Evolutionary conservation across 176 grass and related monocot genomes (phyloP), one percentile per base, ranked within the genome.

Genomic region (Oryza nivara): DNA sequence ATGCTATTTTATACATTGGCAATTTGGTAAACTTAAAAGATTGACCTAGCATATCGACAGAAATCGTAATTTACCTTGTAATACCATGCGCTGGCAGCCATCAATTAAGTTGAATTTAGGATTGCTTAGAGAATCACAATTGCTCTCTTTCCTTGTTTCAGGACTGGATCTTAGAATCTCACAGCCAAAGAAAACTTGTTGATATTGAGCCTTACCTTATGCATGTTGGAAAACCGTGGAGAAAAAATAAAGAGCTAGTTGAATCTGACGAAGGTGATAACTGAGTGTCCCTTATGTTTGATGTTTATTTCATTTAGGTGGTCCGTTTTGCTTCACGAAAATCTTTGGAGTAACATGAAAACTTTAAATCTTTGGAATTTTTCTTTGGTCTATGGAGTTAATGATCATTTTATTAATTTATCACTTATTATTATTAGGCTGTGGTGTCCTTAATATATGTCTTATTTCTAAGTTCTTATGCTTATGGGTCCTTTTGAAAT

Each of bases 191-290:
- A 90, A 94, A 93, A 78, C 84, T 98, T 41, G 51, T 92, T 79
- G 93, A 89, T n/a, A 95, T 98, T 65, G 93, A 94, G 12, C 93
- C 91, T 80, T 95, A 95, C 72, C 88, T 98, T 80, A 93, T 98
- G 96, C 93, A 98, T 89, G 91, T 81, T 87, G 96, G 96, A 84
- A 94, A 94, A 43, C 91, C 96, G 84, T 98, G 96, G 96, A 78
- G 89, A 45, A 95, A 86, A 87, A 77, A 28, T 75, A 86, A 88
- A 69, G 85, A 61, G 54, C 86, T 74, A 47, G 7, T 90, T 69
- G 86, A 89, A 73, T 80, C 76, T 45, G 74, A 67, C 19, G 75
- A 89, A 93, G 96, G 93, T 98, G 83, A 72, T 83, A 77, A 23
- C 71, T 22, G 52, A 43, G 11, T 1, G 43, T 34, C 26, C 11